Evolutionary conservation across 2,329 filamentous ascomycete species (phyloP), one percentile per base, ranked within the genome.

Genomic region (Neonectria ditissima): DNA sequence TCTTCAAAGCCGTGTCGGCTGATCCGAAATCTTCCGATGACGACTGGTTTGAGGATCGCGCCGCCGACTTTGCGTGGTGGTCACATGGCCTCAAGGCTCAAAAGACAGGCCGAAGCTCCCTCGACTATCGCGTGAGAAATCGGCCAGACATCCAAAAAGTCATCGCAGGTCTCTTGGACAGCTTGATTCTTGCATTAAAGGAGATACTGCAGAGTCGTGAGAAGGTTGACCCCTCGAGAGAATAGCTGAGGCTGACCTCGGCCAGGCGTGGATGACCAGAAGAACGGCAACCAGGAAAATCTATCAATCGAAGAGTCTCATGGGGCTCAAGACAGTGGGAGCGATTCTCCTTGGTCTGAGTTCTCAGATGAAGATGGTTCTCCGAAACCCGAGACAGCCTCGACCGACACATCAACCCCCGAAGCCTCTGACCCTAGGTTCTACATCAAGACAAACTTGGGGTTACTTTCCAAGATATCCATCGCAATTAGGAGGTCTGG

Each of bases 401-500:
- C n/a, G n/a, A n/a, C n/a, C n/a, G n/a, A n/a, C n/a, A n/a, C n/a
- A 18, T 13, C 24, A 32, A 16, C n/a, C 24, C 22, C 8, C 1
- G 22, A 51, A 13, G 47, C 30, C 30, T 52, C 48, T 22, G 28
- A 13, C 3, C 48, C 28, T 2, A 52, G 8, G 20, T 52, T 52
- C 18, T 37, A 18, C 30, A 52, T 52, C 16, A 28, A 22, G 13
- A 37, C 48, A 5, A 20, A 37, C 10, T 13, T 55, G 3, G 9
- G n/a, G 14, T 22, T 44, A 18, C 16, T 55, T 4, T 20, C 34
- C 13, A 55, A 24, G 22, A 43, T 55, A 10, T 55, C 52, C 6
- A 55, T 44, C 24, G 32, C 52, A 26, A 55, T 55, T 24, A 41
- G 52, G n/a, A 45, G 24, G 22, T 55, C 52, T 5, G 52, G 52